Evolutionary conservation across 257 asterid species (phyloP).

Genomic region (Galeopsis tetrahit): DNA sequence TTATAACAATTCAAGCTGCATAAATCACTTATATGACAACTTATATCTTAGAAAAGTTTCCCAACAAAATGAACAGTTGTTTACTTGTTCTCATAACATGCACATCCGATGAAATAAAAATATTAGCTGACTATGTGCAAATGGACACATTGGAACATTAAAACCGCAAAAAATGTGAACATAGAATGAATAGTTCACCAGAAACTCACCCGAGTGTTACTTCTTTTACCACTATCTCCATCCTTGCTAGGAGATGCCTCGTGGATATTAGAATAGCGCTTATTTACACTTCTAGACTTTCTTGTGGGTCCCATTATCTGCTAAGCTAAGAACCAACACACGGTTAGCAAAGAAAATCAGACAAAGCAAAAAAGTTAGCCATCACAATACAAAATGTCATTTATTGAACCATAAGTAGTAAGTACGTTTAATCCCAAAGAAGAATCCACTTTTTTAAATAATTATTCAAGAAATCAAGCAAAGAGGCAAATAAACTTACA

Average conservation of each 20-base stretch:
- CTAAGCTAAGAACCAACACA: constrained; percentile 28
- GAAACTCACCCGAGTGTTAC: constrained; percentile 73
- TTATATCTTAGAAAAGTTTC: background rate
- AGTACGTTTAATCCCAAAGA: constrained; percentile 21
- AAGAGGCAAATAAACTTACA: constrained; percentile 20
- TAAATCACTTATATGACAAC: constrained; percentile 15
- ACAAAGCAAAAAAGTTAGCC: constrained; percentile 16
- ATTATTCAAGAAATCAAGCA: constrained; percentile 26
- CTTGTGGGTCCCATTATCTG: constrained; percentile 77
- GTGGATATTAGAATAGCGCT: constrained; percentile 56
- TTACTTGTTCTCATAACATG: constrained; percentile 4
- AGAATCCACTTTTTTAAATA: constrained; percentile 18
- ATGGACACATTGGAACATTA: background rate
- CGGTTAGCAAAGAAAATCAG: constrained; percentile 25
- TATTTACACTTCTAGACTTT: constrained; percentile 75
- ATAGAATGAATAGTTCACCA: constrained; percentile 20
- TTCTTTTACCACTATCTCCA: constrained; percentile 65
- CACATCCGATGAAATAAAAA: constrained; percentile 25
- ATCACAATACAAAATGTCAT: constrained; percentile 29
- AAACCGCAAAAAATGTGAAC: background rate
- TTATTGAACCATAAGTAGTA: constrained; percentile 22
- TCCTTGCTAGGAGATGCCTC: constrained; percentile 83
- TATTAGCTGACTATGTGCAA: background rate
- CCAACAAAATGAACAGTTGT: constrained; percentile 23
- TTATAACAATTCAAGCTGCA: constrained; percentile 1